These are phyloP conservation scores for Hericium alpestre DNA, from an alignment of 768 basidiomycete species.

Conservation along the genomic window DNA sequence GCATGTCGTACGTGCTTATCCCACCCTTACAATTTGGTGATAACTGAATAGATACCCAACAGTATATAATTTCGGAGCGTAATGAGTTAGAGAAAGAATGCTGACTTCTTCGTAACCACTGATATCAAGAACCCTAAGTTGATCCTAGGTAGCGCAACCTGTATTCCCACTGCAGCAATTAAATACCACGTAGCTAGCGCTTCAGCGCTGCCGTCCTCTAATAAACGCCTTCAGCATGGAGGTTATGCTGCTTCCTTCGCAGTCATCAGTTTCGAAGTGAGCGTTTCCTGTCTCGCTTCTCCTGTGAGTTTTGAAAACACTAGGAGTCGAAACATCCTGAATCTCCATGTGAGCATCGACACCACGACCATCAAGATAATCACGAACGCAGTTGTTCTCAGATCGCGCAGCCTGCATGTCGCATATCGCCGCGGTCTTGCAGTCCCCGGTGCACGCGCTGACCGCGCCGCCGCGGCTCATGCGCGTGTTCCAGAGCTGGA, in stretches of 20 bases:
- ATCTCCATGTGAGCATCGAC: background rate
- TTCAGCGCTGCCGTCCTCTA: background rate
- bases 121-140: too few relatives aligned
- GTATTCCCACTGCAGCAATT: too few relatives aligned
- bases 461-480: background rate
- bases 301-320: background rate
- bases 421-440: background rate
- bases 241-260: background rate
- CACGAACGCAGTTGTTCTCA: slow-evolving; percentile 3
- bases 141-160: too few relatives aligned
- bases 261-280: background rate
- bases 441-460: background rate
- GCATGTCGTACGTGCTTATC: slow-evolving; percentile 56
- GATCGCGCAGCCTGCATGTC: slow-evolving; percentile 1
- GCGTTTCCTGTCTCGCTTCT: background rate
- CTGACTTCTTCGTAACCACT: too few relatives aligned
- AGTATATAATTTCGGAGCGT: too few relatives aligned
- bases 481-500: background rate
- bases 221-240: background rate
- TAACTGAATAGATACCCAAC: too few relatives aligned
- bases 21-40: too few relatives aligned
- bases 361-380: background rate
- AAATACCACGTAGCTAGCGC: too few relatives aligned
- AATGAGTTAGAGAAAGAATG: too few relatives aligned
- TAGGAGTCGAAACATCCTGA: background rate